phyloP scores from a whole-genome alignment of 164 flowering plant genomes.

The Buxus sempervirens region DNA sequence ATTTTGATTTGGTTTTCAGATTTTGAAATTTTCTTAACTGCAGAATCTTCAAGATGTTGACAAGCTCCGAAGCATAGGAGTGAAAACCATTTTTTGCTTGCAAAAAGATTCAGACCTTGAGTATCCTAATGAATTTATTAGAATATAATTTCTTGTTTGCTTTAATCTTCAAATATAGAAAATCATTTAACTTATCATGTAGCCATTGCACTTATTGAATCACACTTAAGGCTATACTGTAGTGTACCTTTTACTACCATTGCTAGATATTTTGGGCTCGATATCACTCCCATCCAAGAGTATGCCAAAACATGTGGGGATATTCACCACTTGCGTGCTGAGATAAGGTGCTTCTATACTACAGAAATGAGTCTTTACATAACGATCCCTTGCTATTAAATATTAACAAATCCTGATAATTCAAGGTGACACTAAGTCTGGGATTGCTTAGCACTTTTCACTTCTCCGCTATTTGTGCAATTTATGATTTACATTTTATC shows the following conservation, averaged over 20 bases:
- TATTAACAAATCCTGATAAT: neutral
- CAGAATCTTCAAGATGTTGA: constrained; percentile 93
- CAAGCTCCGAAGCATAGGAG: constrained; percentile 82
- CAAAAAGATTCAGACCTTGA: constrained; percentile 94
- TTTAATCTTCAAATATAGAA: neutral
- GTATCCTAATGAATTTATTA: too few species aligned
- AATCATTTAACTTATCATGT: neutral
- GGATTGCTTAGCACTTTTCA: neutral
- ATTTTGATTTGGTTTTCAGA: constrained; percentile 2
- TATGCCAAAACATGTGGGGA: constrained; percentile 63
- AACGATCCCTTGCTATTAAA: neutral
- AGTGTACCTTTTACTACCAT: constrained; percentile 32
- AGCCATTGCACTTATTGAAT: neutral
- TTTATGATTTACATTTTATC: too few species aligned
- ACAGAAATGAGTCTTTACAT: neutral
- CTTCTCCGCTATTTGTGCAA: neutral
- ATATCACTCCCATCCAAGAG: constrained; percentile 67
- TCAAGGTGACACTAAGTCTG: neutral
- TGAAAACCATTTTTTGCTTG: constrained; percentile 88
- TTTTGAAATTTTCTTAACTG: constrained; percentile 5
- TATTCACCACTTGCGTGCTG: constrained; percentile 83
- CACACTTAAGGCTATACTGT: neutral
- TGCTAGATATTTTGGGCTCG: constrained; percentile 81
- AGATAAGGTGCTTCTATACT: constrained; percentile 64
- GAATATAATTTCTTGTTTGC: too few species aligned